These are phyloP conservation scores for Ceratobasidium theobromae DNA, from an alignment of 1,284 basidiomycete species.

Conservation along the genomic window DNA sequence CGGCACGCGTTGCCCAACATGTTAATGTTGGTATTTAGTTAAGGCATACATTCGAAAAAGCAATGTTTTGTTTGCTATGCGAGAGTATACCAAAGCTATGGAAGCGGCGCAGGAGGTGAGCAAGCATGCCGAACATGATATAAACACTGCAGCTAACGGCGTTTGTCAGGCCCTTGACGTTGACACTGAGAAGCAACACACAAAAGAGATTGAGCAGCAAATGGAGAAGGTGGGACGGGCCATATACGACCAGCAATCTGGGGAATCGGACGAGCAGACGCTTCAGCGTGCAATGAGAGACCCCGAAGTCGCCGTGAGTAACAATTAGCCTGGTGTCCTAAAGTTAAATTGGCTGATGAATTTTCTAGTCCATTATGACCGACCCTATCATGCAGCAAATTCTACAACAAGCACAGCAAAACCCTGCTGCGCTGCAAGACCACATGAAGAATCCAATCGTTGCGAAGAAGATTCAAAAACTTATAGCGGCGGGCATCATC, in stretches of 20 bases:
- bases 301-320: conserved; percentile 88
- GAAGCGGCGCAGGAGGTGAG: conserved; percentile 66
- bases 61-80: conserved; percentile 85
- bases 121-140: background rate
- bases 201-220: conserved; percentile 76
- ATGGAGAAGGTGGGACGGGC: conserved; percentile 81
- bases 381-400: conserved; percentile 94
- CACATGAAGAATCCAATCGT: conserved; percentile 96
- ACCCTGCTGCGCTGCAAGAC: conserved; percentile 89
- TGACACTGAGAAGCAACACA: conserved; percentile 78
- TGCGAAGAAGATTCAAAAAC: conserved; percentile 84
- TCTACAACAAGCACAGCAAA: conserved; percentile 88
- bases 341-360: background rate
- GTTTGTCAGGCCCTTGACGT: conserved; percentile 58
- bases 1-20: background rate
- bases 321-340: conserved; percentile 2
- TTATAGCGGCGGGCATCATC: conserved; percentile 93
- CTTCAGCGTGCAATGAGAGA: conserved; percentile 94
- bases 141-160: background rate
- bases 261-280: conserved; percentile 92
- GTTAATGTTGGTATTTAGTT: conserved; percentile 50
- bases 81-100: conserved; percentile 85
- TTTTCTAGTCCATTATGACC: conserved; percentile 70
- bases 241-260: conserved; percentile 76
- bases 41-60: conserved; percentile 97